These are phyloP conservation scores for Chalciporus chontae DNA, from an alignment of 768 basidiomycete genomes.

Conservation along the genomic window DNA sequence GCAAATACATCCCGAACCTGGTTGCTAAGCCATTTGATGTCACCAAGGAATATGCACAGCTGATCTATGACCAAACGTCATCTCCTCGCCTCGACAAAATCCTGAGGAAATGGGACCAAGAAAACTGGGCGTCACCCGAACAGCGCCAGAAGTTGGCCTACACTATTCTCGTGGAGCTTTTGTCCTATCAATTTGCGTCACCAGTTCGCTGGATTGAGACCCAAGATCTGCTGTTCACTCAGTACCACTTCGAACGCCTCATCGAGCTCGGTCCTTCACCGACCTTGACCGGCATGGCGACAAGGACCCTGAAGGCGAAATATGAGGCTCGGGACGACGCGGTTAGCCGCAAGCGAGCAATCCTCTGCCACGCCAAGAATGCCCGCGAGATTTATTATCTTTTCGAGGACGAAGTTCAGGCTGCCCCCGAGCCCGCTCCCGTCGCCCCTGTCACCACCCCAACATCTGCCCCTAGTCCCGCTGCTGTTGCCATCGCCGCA, in stretches of 20 bases:
- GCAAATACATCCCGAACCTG: conserved; percentile 96
- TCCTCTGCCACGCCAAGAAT: conserved; percentile 94
- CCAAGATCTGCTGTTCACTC: conserved; percentile 87
- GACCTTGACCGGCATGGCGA: conserved; percentile 93
- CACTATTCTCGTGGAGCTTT: conserved; percentile 91
- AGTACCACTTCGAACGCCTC: conserved; percentile 86
- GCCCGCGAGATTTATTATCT: conserved; percentile 97
- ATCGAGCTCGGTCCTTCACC: conserved; percentile 97
- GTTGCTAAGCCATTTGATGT: conserved; percentile 86
- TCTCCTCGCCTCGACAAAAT: conserved; percentile 95
- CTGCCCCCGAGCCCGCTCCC: conserved; percentile 32
- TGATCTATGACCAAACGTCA: conserved; percentile 94
- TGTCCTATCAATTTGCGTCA: conserved; percentile 98
- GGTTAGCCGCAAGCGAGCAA: conserved; percentile 67
- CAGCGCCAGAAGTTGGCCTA: conserved; percentile 95
- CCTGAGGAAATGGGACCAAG: conserved; percentile 90
- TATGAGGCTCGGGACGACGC: conserved; percentile 91
- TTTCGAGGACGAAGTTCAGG: conserved; percentile 78
- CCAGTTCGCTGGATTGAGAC: conserved; percentile 99
- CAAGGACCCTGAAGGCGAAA: conserved; percentile 86
- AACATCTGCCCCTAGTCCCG: conserved; percentile 38
- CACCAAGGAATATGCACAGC: conserved; percentile 82
- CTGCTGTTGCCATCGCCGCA: conserved; percentile 42
- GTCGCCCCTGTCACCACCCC: conserved; percentile 38
- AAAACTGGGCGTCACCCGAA: conserved; percentile 75